Base-by-base conservation (phyloP, 495 filamentous ascomycete species). In the Trichocladium uniseriatum region DNA sequence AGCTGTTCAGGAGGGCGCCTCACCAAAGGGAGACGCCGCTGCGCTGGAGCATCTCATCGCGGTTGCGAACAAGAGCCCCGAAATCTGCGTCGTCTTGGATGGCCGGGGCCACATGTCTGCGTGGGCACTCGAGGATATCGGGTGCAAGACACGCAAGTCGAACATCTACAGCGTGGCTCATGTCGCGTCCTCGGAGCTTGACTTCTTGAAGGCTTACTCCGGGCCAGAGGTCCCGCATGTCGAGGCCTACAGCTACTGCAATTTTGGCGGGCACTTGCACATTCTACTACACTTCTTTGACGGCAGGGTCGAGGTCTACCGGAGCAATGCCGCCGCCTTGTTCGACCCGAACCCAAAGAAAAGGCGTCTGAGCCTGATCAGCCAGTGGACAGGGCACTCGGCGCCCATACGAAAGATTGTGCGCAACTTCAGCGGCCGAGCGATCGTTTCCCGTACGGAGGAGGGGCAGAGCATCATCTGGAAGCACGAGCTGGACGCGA, bases 61-160 rank as follows among this genome's bases (percentile, higher is more conserved):
- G 51, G 79, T 96, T 49, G 87, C 87, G 6, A 91, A 88, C 45
- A 80, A 81, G 21, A 83, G 75, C 42, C 94, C 91, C 0, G 94
- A 99, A 57, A 79, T 97, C 2, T 89, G 87, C 54, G 73, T 96
- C 14, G 81, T 91, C 2, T 72, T 94, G 43, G 90, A 99, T 66
- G 82, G 84, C 16, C 71, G 76, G 32, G 92, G 92, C 5, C 79
- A 83, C 55, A 89, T 97, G 87, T 88, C 86, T 39, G 92, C 90
- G 0, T 95, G 91, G 91, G 94, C 87, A 2, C 61, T 99, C 46
- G 90, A 97, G 63, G 88, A 90, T 59, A 76, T 96, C 20, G 87
- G 89, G 15, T 82, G 79, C 57, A 92, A 87, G 55, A 67, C 70
- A 27, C 79, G 74, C 53, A 78, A 82, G 52, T 75, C 77, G 2